Percentiles rank a stretch among this genome's conserved stretches.
Conservation (phyloP, 1,284 basidiomycete species). For the Sphaerobolus stellatus region DNA sequence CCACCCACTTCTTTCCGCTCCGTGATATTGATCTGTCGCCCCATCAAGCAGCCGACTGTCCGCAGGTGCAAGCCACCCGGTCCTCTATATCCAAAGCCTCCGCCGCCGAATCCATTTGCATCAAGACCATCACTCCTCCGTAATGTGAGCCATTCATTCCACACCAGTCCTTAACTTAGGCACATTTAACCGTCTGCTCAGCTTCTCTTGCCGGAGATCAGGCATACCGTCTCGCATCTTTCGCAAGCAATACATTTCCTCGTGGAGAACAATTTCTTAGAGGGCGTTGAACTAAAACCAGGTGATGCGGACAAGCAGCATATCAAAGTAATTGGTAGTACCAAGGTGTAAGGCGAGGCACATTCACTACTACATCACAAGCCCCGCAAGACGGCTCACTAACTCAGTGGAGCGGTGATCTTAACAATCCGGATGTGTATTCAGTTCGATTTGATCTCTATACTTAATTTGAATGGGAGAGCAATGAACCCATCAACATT, state of each 20-base stretch:
- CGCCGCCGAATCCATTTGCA: slow-evolving; percentile 65
- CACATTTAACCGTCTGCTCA: slow-evolving; percentile 30
- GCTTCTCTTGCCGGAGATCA: slow-evolving; percentile 87
- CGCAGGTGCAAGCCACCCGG: slow-evolving; percentile 24
- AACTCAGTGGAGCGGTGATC: too few species aligned
- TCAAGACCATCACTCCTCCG: slow-evolving; percentile 68
- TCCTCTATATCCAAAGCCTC: slow-evolving; percentile 52
- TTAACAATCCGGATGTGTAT: too few species aligned
- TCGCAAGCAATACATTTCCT: slow-evolving; percentile 93
- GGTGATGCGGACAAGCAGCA: slow-evolving; percentile 74
- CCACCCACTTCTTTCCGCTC: background rate
- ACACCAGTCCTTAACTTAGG: background rate
- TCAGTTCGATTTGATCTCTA: too few species aligned
- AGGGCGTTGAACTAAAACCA: slow-evolving; percentile 76
- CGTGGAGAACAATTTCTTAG: slow-evolving; percentile 88
- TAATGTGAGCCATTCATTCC: slow-evolving; percentile 52
- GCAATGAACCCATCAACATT: too few species aligned
- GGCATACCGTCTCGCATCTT: slow-evolving; percentile 87
- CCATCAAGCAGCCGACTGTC: background rate
- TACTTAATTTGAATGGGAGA: too few species aligned
- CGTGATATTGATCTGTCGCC: background rate
- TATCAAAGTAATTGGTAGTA: slow-evolving; percentile 66
- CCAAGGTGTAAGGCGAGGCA: too few species aligned
- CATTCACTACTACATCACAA: too few species aligned
- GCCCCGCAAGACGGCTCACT: too few species aligned